These are phyloP conservation scores for Phytophthora boehmeriae DNA, from an alignment of 352 stramenopile genomes.

Conservation along the genomic window DNA sequence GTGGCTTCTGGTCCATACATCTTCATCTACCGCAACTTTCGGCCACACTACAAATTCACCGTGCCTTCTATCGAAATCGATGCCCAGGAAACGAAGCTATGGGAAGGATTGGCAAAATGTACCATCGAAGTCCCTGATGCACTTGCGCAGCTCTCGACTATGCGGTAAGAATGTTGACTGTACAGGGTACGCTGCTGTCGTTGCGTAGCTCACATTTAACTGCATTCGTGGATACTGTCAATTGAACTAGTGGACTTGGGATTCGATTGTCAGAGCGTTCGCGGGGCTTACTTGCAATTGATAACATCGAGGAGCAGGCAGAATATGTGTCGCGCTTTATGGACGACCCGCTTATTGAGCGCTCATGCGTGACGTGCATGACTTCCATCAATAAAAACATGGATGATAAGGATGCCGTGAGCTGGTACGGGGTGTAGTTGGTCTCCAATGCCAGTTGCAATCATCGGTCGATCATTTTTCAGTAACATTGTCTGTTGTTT, in stretches of 20 bases:
- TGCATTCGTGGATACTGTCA: background rate
- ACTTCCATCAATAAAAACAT: slow-evolving; percentile 90
- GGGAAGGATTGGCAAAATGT: slow-evolving; percentile 72
- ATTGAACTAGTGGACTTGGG: slow-evolving; percentile 47
- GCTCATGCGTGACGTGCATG: slow-evolving; percentile 86
- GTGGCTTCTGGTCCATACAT: slow-evolving; percentile 87
- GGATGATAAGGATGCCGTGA: slow-evolving; percentile 81
- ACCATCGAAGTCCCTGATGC: slow-evolving; percentile 72
- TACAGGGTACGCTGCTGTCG: background rate
- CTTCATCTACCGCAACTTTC: slow-evolving; percentile 93
- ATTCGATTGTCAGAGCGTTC: slow-evolving; percentile 77
- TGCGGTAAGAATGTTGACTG: slow-evolving; percentile 38
- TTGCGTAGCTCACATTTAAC: background rate
- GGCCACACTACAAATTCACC: slow-evolving; percentile 92
- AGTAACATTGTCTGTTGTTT: slow-evolving; percentile 8
- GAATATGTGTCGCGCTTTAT: slow-evolving; percentile 85
- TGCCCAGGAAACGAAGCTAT: slow-evolving; percentile 71
- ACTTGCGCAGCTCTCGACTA: slow-evolving; percentile 62
- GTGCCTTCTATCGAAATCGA: slow-evolving; percentile 80
- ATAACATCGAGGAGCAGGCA: slow-evolving; percentile 83
- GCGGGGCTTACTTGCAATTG: slow-evolving; percentile 72
- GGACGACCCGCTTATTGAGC: slow-evolving; percentile 76
- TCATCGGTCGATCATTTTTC: background rate
- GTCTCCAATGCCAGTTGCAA: background rate
- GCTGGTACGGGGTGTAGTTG: slow-evolving; percentile 45